Base-by-base conservation (phyloP, 345 rosid genomes). In the Populus davidiana region DNA sequence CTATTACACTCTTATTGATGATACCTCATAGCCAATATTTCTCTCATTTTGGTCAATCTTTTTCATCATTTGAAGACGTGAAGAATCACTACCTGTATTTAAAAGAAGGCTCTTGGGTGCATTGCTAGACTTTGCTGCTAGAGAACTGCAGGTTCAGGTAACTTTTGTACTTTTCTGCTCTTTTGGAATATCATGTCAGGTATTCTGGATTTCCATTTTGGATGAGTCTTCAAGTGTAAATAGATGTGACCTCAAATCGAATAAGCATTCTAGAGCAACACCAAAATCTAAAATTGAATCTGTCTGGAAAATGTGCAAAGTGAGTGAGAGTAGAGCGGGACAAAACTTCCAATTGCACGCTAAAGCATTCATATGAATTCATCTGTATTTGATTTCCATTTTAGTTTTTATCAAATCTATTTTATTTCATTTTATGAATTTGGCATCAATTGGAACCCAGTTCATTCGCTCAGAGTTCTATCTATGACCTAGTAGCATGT, bases 141-240 rank as follows among this genome's bases (percentile, higher is more conserved):
- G 98, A 84, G 99, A 96, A 85, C 84, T 96, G 79, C 99, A 91
- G 89, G 95, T 86, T 82, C 99, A 96, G 99, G 99, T 93, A 84
- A 80, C 71, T 69, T 38, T 64, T 29, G 3, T 7, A 23, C 43
- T 71, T 67, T 67, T 70, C 12, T 70, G 67, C 20, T 39, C 20
- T 7, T 63, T n/a, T 10, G 6, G 35, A 43, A 69, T 59, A 33
- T 68, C n/a, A 67, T 12, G 21, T 9, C 52, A 11, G 23, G 61
- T 31, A 72, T 38, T 77, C 50, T 52, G 14, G 41, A 67, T 78
- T 66, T 78, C 52, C 11, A 7, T 67, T 54, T 73, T 35, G 25
- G 27, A 49, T 50, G 33, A 23, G 64, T 35, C 7, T 12, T 33
- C 12, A 33, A 47, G 6, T 29, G 59, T 43, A 64, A 74, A 29